Evolutionary conservation across 2,329 filamentous ascomycete genomes (phyloP).

Genomic region (Pseudonectria buxi): DNA sequence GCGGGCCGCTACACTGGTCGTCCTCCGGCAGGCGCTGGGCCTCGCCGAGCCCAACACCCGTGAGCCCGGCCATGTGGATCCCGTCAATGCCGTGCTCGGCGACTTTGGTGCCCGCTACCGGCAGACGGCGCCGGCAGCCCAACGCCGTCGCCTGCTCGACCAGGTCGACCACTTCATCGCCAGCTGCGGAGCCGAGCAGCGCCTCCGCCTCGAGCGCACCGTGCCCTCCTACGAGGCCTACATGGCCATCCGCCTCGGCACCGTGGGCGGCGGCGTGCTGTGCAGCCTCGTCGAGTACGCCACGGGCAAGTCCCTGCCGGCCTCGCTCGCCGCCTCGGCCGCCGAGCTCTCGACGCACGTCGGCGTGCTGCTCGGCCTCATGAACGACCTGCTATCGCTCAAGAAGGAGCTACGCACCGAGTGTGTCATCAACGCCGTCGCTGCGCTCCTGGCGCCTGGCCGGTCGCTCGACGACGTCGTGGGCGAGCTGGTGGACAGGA

Average conservation of each 20-base stretch:
- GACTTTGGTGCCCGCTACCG: conserved; percentile 14
- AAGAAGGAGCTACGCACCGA: conserved; percentile 25
- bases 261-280: conserved; percentile 19
- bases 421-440: conserved; percentile 25
- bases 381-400: conserved; percentile 27
- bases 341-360: conserved; percentile 18
- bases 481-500: conserved; percentile 13
- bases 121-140: conserved; percentile 2
- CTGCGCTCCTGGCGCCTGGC: conserved; percentile 17
- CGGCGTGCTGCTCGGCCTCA: conserved; percentile 16
- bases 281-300: conserved; percentile 23
- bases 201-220: conserved; percentile 14
- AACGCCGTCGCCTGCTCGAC: conserved; percentile 14
- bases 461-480: conserved; percentile 17
- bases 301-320: conserved; percentile 7
- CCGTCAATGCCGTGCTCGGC: conserved; percentile 19
- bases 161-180: conserved; percentile 18
- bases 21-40: conserved; percentile 13
- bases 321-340: conserved; percentile 1
- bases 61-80: conserved; percentile 6
- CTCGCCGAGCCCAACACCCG: conserved; percentile 1
- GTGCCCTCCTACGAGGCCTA: conserved; percentile 23
- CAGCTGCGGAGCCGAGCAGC: conserved; percentile 23
- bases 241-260: conserved; percentile 22
- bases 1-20: conserved; percentile 16